These are phyloP conservation scores for Trematosphaeria pertusa DNA, from an alignment of 2,329 filamentous ascomycete species.

Conservation along the genomic window DNA sequence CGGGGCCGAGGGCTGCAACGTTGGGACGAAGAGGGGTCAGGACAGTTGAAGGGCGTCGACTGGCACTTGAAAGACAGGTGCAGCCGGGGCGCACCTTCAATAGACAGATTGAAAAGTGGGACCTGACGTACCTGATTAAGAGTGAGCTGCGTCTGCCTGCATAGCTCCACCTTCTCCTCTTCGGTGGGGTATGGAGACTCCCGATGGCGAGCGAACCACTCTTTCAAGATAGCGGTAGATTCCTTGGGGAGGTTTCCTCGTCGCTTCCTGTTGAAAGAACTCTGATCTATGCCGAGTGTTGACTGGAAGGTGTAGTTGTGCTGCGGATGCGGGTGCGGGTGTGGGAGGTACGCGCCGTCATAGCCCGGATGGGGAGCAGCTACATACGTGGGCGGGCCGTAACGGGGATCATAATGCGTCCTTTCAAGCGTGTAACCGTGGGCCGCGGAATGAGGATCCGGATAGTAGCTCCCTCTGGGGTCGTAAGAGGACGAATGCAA, in stretches of 20 bases:
- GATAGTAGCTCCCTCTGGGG: constrained; percentile 33
- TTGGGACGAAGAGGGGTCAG: background rate
- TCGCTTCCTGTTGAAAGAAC: constrained; percentile 58
- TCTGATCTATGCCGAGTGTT: constrained; percentile 35
- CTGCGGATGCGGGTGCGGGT: constrained; percentile 12
- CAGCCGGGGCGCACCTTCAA: no score
- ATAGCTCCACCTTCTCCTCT: constrained; percentile 84
- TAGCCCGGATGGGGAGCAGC: constrained; percentile 21
- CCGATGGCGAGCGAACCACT: constrained; percentile 69
- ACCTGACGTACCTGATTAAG: constrained; percentile 67
- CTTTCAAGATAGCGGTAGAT: constrained; percentile 79
- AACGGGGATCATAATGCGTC: constrained; percentile 30
- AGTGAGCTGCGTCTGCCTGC: constrained; percentile 76
- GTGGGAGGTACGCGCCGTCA: constrained; percentile 20
- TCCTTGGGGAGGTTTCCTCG: constrained; percentile 91
- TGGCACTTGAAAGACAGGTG: constrained; percentile 32
- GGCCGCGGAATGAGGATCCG: constrained; percentile 26
- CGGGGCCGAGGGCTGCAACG: background rate
- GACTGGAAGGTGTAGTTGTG: constrained; percentile 40
- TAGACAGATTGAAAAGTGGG: constrained; percentile 5
- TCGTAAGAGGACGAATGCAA: constrained; percentile 22
- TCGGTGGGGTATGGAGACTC: constrained; percentile 83
- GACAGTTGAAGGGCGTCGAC: background rate
- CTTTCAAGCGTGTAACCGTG: constrained; percentile 24
- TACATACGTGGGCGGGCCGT: constrained; percentile 14